Base-by-base conservation (phyloP, 108 stramenopile species). In the Discostella stelligeroides region DNA sequence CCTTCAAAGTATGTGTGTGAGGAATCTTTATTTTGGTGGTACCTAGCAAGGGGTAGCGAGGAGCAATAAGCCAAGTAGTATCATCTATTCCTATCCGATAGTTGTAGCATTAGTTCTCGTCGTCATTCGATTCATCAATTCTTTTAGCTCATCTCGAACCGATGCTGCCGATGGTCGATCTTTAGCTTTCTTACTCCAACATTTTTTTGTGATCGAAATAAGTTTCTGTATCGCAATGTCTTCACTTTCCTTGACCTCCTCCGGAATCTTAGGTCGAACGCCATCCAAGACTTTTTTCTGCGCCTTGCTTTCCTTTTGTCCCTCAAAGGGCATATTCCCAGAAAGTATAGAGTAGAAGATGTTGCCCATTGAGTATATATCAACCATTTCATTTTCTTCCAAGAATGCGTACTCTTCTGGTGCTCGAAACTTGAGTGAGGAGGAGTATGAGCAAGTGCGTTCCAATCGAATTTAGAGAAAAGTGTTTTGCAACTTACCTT, bases 321-420 rank as follows among this genome's bases (percentile, higher is more conserved):
- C 59, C 51, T 84, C 72, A 69, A 82, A 88, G 45, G 85, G 84
- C 58, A 70, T 73, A 11, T 71, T 20, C 8, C 79, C 80, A 34
- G 88, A 84, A 8, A 92, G 37, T 5, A 92, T 28, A 0, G 48
- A 25, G 53, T 88, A 90, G 40, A 92, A 81, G 14, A 87, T 75
- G 56, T 90, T 92, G 42, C 92, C 92, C 63, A 92, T 66, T 40
- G 80, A 82, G 76, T 82, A 92, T 4, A 92, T 64, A 68, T 92
- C 92, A 1, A 90, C 43, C 75, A 82, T 88, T 68, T 87, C 89
- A 5, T 82, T 76, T 73, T 90, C 70, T 17, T 23, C 67, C 51
- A 85, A 62, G 34, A 85, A 85, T 21, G 23, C 40, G 63, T 87
- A 91, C 57, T 91, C 90, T 70, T 91, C 90, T 8, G 90, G 90